Percentiles rank a stretch among this genome's conserved stretches.
Conservation (phyloP, 371 early-diverging fungal genomes). For the Mycotypha africana region DNA sequence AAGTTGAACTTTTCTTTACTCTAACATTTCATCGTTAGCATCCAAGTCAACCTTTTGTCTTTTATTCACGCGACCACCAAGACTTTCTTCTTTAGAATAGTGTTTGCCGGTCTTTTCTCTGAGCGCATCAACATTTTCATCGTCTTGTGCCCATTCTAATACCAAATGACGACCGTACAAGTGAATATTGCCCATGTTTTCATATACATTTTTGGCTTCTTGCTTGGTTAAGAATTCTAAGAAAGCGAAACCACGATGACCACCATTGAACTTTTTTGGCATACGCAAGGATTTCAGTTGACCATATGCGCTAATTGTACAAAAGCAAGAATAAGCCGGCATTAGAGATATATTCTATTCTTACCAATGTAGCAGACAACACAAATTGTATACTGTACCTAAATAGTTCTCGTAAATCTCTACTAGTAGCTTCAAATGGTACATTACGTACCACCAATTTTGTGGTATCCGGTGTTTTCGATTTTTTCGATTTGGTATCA, state of each 20-base stretch:
- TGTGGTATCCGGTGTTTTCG: slow-evolving; percentile 45
- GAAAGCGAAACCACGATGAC: slow-evolving; percentile 98
- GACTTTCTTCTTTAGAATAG: slow-evolving; percentile 54
- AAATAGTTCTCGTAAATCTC: slow-evolving; percentile 92
- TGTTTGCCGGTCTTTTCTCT: slow-evolving; percentile 66
- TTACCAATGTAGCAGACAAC: neutral
- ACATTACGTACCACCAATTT: slow-evolving; percentile 97
- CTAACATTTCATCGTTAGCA: slow-evolving; percentile 32
- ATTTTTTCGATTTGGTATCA: slow-evolving; percentile 23
- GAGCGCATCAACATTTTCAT: slow-evolving; percentile 54
- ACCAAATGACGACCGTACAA: slow-evolving; percentile 98
- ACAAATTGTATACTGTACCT: slow-evolving; percentile 47
- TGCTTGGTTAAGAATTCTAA: slow-evolving; percentile 93
- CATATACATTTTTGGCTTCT: slow-evolving; percentile 89
- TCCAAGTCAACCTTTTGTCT: slow-evolving; percentile 51
- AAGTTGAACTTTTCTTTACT: no score
- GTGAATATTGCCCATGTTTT: slow-evolving; percentile 89
- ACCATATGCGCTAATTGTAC: slow-evolving; percentile 75
- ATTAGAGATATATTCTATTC: neutral
- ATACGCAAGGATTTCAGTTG: slow-evolving; percentile 93
- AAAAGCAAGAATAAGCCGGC: neutral
- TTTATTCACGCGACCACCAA: slow-evolving; percentile 40
- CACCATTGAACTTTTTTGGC: slow-evolving; percentile 93
- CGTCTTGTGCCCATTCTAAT: slow-evolving; percentile 93
- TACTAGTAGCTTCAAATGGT: slow-evolving; percentile 97